Evolutionary conservation across 2,329 filamentous ascomycete genomes (phyloP), one percentile per base, ranked within the genome.

Genomic region (Colletotrichum chlorophyti): DNA sequence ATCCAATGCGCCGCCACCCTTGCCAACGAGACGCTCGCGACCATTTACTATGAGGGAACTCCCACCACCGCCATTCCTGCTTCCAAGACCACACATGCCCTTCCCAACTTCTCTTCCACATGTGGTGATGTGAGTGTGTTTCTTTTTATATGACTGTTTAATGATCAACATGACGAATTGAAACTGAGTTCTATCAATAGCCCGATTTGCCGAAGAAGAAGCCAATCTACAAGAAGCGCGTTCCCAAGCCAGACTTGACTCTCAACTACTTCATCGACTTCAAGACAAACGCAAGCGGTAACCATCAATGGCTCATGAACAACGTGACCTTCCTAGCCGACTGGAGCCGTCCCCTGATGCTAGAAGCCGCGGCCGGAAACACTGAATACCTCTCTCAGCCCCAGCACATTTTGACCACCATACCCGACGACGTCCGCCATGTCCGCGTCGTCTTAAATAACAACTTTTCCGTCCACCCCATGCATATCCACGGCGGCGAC

Each of bases 401-500:
- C 6, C 47, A 58, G 12, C 58, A 60, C 41, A 43, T 60, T 10
- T 32, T 60, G 6, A 15, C 53, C 6, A 52, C 32, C 6, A 34
- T 60, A 5, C 58, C 58, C 2, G 58, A 60, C 8, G 35, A 45
- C 2, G 53, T 48, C n/a, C 58, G 58, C 7, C 46, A 58, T 5
- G 76, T 87, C n/a, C 83, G 87, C 61, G 76, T 87, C 29, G 69
- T 86, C 15, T 70, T 87, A 12, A 84, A 85, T 68, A 88, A 86
- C 63, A 73, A 80, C 37, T 84, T 87, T 51, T 71, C 73, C 69
- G 83, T 80, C 23, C 83, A 86, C 62, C 86, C 86, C 0, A 86
- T 88, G 76, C 86, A 89, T 70, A 72, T 89, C 2, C 88, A 89
- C 68, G 84, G 84, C 2, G 83, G 86, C 64, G 77, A 78, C 61